Base-by-base conservation (phyloP, 148 eudicot species). In the Dysphania ambrosioides region DNA sequence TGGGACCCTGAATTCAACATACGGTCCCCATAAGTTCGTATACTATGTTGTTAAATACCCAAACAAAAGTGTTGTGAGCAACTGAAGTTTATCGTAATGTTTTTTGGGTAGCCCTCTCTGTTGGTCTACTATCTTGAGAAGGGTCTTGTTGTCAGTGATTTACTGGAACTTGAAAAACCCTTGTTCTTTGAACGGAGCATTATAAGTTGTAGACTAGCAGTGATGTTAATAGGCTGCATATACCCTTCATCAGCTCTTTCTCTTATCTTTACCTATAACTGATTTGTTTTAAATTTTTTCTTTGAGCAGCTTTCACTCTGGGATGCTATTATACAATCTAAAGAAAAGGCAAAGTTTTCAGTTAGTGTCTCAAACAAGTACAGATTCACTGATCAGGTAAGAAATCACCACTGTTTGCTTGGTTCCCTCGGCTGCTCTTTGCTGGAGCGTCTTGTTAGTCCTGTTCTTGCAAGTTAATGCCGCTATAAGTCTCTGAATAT, bases 301-400 rank as follows among this genome's bases (percentile, higher is more conserved):
- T 18, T 75, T 70, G 35, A 23, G 34, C 83, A 95, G 98, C 84
- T 92, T 62, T 95, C 98, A 4, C 79, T 95, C 55, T 95, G 98
- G 98, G 98, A 95, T 83, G 93, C 85, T 68, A 92, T 92, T 18
- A 88, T 95, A 75, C 92, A 93, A 61, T 82, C 93, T 29, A 83
- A 79, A 74, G 97, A 92, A 69, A 82, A 87, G 35, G 98, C 97
- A 51, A 82, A 80, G 66, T 87, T 95, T 74, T 79, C 79, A 78
- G 82, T 87, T 73, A 88, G 88, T 31, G 85, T 91, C 53, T 85
- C 87, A 77, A 95, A 95, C 90, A 95, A 92, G 78, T 95, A 95
- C 69, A 85, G 88, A 35, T 88, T 95, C 76, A 76, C 79, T 57
- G 97, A 94, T 74, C 96, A 94, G 88, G 98, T 91, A 71, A 81